Percentiles rank a stretch among this genome's conserved stretches.
phyloP scores from a whole-genome alignment of 805 yeast genomes.

The Wickerhamomyces xylosicus region DNA sequence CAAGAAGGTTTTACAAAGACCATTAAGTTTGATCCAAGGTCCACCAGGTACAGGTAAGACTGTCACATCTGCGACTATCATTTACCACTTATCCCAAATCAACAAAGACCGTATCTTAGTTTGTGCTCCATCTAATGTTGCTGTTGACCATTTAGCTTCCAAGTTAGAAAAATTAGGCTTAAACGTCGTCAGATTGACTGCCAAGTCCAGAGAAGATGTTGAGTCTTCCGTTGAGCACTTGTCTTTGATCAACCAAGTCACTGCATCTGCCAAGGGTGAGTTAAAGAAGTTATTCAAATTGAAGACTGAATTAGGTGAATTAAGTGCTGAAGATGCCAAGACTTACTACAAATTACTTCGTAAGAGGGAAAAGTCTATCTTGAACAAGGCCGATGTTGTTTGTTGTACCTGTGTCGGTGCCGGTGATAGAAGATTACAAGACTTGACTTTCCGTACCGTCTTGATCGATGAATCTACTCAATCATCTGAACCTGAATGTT shows the following conservation, averaged over 20 bases:
- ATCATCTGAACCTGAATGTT: slow-evolving; percentile 85
- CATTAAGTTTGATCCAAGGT: slow-evolving; percentile 80
- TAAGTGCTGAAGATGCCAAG: slow-evolving; percentile 43
- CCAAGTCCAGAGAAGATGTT: slow-evolving; percentile 72
- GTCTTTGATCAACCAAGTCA: slow-evolving; percentile 46
- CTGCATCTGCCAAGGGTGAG: slow-evolving; percentile 37
- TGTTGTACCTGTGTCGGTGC: slow-evolving; percentile 94
- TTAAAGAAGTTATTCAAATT: slow-evolving; percentile 47
- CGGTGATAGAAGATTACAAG: slow-evolving; percentile 56
- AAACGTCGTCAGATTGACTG: slow-evolving; percentile 67
- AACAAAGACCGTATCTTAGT: slow-evolving; percentile 63
- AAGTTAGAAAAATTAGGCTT: slow-evolving; percentile 64
- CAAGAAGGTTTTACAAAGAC: slow-evolving; percentile 52
- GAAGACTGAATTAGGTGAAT: slow-evolving; percentile 60
- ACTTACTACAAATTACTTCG: slow-evolving; percentile 31
- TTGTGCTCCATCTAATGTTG: slow-evolving; percentile 94
- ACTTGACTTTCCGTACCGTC: slow-evolving; percentile 59
- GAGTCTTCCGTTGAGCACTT: slow-evolving; percentile 51
- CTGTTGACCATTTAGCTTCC: slow-evolving; percentile 81
- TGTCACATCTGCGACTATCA: slow-evolving; percentile 82
- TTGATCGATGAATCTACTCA: slow-evolving; percentile 91
- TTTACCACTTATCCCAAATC: slow-evolving; percentile 60
- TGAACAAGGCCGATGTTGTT: slow-evolving; percentile 61
- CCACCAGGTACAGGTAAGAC: slow-evolving; percentile 98
- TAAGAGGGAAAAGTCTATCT: slow-evolving; percentile 36